Conservation (phyloP, 768 basidiomycete species). For the Macrolepiota fuliginosa region DNA sequence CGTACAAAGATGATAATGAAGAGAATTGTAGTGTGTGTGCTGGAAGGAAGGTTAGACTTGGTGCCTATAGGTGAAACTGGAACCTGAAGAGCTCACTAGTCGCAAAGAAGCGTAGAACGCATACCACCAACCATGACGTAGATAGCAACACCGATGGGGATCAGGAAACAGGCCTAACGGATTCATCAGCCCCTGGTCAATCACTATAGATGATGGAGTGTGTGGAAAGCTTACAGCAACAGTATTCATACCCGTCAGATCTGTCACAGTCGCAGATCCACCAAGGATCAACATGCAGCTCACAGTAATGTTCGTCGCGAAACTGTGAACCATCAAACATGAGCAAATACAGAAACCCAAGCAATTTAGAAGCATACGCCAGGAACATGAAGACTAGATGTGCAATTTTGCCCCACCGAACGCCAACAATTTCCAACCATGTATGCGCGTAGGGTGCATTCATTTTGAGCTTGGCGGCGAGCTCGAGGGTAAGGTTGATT, state of each 20-base stretch:
- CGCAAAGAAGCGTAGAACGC: conserved; percentile 82
- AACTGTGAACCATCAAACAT: conserved; percentile 29
- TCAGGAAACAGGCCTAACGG: conserved; percentile 78
- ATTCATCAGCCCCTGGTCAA: background rate
- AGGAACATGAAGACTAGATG: conserved; percentile 90
- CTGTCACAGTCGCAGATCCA: conserved; percentile 84
- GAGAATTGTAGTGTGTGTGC: conserved; percentile 84
- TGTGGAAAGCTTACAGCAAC: conserved; percentile 54
- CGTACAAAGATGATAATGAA: conserved; percentile 77
- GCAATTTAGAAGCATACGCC: conserved; percentile 42
- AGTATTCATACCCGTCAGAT: conserved; percentile 87
- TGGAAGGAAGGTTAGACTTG: conserved; percentile 23
- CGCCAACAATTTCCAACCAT: conserved; percentile 84
- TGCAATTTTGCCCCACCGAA: conserved; percentile 75
- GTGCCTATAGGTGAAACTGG: background rate
- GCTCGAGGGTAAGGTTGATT: conserved; percentile 34
- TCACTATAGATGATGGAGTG: background rate
- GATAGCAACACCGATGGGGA: conserved; percentile 83
- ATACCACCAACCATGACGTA: conserved; percentile 88
- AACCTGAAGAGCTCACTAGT: conserved; percentile 56
- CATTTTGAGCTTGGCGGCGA: conserved; percentile 88
- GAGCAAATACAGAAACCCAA: background rate
- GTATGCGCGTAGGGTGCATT: conserved; percentile 89
- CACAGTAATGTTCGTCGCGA: conserved; percentile 91
- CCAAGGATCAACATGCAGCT: conserved; percentile 81